A percentile compares a stretch with the other conserved stretches of the same genome.
phyloP scores from a whole-genome alignment of 495 filamentous ascomycete genomes.

The Penicillium subrubescens region DNA sequence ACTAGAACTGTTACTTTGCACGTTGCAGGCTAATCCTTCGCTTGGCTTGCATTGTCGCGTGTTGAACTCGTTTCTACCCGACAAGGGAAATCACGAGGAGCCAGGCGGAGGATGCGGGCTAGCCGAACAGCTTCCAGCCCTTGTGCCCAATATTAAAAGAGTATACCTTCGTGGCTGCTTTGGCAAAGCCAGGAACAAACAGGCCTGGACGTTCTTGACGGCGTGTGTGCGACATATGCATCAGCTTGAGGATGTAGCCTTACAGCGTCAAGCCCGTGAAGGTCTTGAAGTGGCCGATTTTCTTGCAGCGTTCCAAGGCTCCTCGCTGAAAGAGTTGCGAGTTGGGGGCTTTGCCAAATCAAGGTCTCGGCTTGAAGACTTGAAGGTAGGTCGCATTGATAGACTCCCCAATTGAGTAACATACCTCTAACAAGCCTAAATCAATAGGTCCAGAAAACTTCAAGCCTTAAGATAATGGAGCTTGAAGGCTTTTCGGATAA shows the following conservation, averaged over 20 bases:
- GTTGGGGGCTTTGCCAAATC: background rate
- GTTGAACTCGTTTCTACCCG: background rate
- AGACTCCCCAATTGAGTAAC: background rate
- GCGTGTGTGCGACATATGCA: background rate
- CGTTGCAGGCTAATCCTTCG: background rate
- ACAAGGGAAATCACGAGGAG: background rate
- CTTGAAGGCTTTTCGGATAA: background rate
- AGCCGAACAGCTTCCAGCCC: background rate
- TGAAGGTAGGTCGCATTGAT: background rate
- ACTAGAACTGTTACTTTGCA: background rate
- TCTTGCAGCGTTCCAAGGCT: background rate
- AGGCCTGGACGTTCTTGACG: background rate
- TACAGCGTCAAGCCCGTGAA: background rate
- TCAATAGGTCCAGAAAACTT: background rate
- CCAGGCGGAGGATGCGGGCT: background rate
- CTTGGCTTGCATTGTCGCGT: background rate
- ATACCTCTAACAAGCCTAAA: background rate
- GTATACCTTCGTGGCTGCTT: background rate
- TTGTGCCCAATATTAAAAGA: background rate
- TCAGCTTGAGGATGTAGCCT: background rate
- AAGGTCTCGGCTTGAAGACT: background rate
- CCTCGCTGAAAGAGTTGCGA: background rate
- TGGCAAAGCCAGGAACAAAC: background rate
- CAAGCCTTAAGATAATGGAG: background rate
- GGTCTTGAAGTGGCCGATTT: background rate